Base-by-base conservation (phyloP, 257 asterid species). In the Scutellaria minor region DNA sequence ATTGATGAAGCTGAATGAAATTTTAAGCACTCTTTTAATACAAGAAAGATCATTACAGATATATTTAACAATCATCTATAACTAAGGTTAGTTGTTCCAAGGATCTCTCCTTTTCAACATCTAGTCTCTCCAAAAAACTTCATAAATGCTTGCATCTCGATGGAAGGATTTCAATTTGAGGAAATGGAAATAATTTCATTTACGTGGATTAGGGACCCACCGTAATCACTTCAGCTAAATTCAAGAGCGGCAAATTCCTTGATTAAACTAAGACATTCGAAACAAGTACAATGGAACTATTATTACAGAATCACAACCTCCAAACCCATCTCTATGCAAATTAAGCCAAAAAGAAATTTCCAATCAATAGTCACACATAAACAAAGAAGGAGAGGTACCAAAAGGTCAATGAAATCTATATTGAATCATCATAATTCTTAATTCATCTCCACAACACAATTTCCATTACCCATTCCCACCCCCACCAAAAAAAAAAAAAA, bases 401-500 rank as follows among this genome's bases (percentile, higher is more conserved):
- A 62, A 20, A 75, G 6, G 44, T 72, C 15, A 39, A 59, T 1
- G 44, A 44, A 60, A n/a, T 45, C 41, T 6, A 14, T 11, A 22
- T 53, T 14, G 1, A 14, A 59, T 48, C 42, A 40, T 75, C 18
- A 35, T 39, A 27, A 41, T 42, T n/a, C 57, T 55, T 22, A 44
- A 13, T 44, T 55, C 58, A 42, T n/a, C 37, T 54, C 42, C 65
- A 45, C 66, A 7, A 7, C 44, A 15, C 56, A n/a, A 24, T 24
- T 24, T 24, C 2, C 66, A 53, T 56, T 67, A 54, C 65, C 44
- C 64, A 54, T 51, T 54, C 55, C 55, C 52, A 40, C 0, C 6
- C 62, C 27, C 24, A n/a, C 24, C 24, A 52, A 9, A 57, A 27
- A 27, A 31, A 6, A 41, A 5, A 10, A 27, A 57, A 1, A 10